These are phyloP conservation scores for Nothophaeocryptopus gaeumannii DNA, from an alignment of 2,329 filamentous ascomycete genomes.

Conservation along the genomic window DNA sequence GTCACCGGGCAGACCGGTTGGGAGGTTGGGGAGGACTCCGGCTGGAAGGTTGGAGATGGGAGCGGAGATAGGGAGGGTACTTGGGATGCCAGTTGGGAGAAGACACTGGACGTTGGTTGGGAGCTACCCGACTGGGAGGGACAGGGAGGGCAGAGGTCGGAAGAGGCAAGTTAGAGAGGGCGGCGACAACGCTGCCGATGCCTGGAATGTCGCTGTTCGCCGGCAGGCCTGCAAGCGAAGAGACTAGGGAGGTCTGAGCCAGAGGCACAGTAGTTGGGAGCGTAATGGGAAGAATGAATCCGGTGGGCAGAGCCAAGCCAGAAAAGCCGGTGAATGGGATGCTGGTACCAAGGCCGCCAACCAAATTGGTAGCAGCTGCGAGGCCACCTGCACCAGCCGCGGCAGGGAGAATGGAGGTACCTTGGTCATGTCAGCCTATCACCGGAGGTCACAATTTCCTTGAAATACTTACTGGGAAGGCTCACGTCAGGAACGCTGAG, in stretches of 20 bases:
- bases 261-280: constrained; percentile 6
- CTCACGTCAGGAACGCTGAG: constrained; percentile 2
- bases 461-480: constrained; percentile 3
- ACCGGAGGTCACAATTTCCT: too few relatives aligned
- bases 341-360: too few relatives aligned
- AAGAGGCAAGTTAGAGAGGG: constrained; percentile 4
- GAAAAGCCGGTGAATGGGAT: background rate
- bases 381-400: too few relatives aligned
- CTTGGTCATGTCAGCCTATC: too few relatives aligned
- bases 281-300: constrained; percentile 2
- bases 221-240: constrained; percentile 9
- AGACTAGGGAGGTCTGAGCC: constrained; percentile 7
- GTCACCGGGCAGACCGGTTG: constrained; percentile 7
- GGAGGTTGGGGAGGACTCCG: constrained; percentile 1
- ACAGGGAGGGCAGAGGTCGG: constrained; percentile 4
- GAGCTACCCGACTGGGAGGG: constrained; percentile 3
- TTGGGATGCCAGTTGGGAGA: constrained; percentile 8
- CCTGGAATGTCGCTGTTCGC: constrained; percentile 9
- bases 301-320: constrained; percentile 9
- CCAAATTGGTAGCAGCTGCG: too few relatives aligned
- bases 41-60: constrained; percentile 11
- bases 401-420: too few relatives aligned
- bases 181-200: background rate
- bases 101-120: constrained; percentile 3
- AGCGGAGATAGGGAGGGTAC: constrained; percentile 7